Percentiles rank a stretch among this genome's conserved stretches.
Conservation (phyloP, 768 basidiomycete species). For the Lentinula raphanica region DNA sequence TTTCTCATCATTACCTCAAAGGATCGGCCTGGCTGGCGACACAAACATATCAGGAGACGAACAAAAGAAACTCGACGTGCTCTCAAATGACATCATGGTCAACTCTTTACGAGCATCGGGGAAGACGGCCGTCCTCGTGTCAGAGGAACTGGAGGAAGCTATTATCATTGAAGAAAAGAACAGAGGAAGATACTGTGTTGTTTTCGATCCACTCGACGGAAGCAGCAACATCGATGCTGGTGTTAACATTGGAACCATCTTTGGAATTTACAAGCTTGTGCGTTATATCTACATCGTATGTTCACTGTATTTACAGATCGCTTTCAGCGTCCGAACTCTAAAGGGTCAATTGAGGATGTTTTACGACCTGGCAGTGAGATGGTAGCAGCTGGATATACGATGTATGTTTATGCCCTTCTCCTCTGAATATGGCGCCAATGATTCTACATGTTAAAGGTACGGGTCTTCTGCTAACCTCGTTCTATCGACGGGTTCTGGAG, state of each 20-base stretch:
- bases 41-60: conserved; percentile 98
- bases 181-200: conserved; percentile 92
- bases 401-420: conserved; percentile 56
- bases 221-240: conserved; percentile 97
- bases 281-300: conserved; percentile 24
- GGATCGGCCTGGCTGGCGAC: conserved; percentile 95
- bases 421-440: conserved; percentile 1
- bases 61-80: conserved; percentile 98
- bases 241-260: conserved; percentile 97
- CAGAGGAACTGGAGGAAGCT: conserved; percentile 91
- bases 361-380: conserved; percentile 91
- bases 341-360: conserved; percentile 81
- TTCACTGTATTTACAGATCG: not conserved
- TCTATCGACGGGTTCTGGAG: conserved; percentile 89
- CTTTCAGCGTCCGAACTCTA: conserved; percentile 63
- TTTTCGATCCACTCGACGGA: conserved; percentile 96
- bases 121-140: conserved; percentile 93
- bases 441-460: conserved; percentile 33
- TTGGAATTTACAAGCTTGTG: conserved; percentile 91
- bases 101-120: conserved; percentile 95
- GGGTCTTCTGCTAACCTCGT: conserved; percentile 97
- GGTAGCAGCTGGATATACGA: conserved; percentile 97
- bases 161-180: conserved; percentile 80
- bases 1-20: conserved; percentile 23
- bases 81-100: conserved; percentile 99